Evolutionary conservation across 805 yeast species (phyloP), one percentile per base, ranked within the genome.

Genomic region (Suhomyces pyralidae): DNA sequence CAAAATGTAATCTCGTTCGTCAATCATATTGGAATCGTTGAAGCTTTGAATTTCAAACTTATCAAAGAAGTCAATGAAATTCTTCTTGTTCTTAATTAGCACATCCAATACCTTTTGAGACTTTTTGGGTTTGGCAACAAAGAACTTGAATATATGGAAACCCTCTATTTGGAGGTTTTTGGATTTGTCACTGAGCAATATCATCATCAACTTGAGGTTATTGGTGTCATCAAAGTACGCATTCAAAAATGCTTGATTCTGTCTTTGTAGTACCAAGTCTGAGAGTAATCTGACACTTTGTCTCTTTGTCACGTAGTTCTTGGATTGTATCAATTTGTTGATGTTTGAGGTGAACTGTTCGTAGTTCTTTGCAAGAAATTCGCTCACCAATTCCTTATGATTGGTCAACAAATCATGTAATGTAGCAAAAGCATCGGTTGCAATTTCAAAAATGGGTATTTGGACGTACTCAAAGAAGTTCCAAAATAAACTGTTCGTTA

Each of bases 81-180:
- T 89, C 40, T 83, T 87, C 62, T 90, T 83, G 68, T 94, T 94
- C 64, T 92, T 91, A 45, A 85, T 81, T 58, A 94, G 75, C 19
- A 93, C 88, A 67, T 93, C 97, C 50, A 81, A 71, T 2, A 94
- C 84, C 7, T 86, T 83, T 66, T 86, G 90, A 2, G 90, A 78
- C 67, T 92, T 92, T 57, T 86, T 84, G 5, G 99, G 99, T 68
- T 94, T 94, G 4, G 97, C 98, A n/a, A 91, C 91, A 69, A 94
- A 90, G 40, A 92, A 88, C 71, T 93, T 94, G 74, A 94, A 93
- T 38, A 93, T 86, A 58, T 94, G 92, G 65, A 94, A 94, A 3
- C 96, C 91, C 67, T 94, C 98, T 51, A 83, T 70, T 66, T 92
- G 97, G 53, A 94, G 79, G 67, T 92, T 92, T 64, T 87, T 88